Base-by-base conservation (phyloP, 257 asterid genomes). In the Linaria vulgaris region DNA sequence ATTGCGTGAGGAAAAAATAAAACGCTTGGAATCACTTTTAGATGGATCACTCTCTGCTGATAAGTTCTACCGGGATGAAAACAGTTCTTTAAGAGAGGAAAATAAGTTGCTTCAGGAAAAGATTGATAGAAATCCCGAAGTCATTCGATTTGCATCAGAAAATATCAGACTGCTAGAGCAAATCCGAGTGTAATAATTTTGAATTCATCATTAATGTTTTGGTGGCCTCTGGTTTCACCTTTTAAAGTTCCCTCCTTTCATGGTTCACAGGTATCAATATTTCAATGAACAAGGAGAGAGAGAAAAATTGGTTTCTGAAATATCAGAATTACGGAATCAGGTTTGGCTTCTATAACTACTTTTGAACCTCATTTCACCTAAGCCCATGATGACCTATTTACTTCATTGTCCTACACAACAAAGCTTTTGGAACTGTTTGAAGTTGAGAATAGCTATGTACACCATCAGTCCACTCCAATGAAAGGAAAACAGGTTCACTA, bases 1-100 rank as follows among this genome's bases (percentile, higher is more conserved):
- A 56, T 71, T 80, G 66, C 83, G 75, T n/a, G 86, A 87, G 21
- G 87, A 78, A 67, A 82, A 74, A 80, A 79, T 78, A 63, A 81
- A 76, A 69, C 79, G 67, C 50, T 41, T 84, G 81, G 89, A 77
- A 74, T 67, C 69, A 50, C 79, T 80, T 52, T 75, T 68, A 31
- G 78, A 78, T 71, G 86, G 87, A 46, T 51, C 77, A 59, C 34
- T 71, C 55, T 74, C 87, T 52, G 74, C 79, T 25, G 95, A 84
- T 67, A 68, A 69, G 63, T 78, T 70, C 68, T 68, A 70, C 66
- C 57, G 73, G 70, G 82, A 75, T 14, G 89, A 87, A 69, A 82
- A 82, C 67, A 77, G 52, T 41, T 74, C 78, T 53, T 73, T 84
- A 59, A 73, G 79, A 78, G 86, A 82, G 70, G 87, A 84, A 70